Conservation (phyloP, 129 eudicot species). For the Solidago caesia region DNA sequence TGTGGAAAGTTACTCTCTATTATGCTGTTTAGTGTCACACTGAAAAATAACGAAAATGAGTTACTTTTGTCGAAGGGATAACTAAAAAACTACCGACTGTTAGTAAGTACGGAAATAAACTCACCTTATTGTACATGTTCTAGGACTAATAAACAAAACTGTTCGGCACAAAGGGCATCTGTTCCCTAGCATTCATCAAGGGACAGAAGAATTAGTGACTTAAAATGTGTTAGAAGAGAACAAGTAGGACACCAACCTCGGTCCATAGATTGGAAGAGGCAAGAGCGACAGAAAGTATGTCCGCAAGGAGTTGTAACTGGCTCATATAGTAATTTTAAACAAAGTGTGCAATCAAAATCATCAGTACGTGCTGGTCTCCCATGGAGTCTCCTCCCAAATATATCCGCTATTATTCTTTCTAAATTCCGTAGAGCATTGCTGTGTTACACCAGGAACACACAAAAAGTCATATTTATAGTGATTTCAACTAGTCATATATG, state of each 20-base stretch:
- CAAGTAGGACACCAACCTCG: constrained; percentile 49
- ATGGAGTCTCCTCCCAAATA: constrained; percentile 45
- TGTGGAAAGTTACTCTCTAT: constrained; percentile 83
- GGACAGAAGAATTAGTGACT: constrained; percentile 15
- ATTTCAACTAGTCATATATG: neutral
- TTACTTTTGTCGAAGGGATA: neutral
- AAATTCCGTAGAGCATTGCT: constrained; percentile 68
- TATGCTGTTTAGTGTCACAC: constrained; percentile 91
- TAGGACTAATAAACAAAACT: constrained; percentile 76
- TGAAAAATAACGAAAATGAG: constrained; percentile 22
- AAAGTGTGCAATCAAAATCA: constrained; percentile 94
- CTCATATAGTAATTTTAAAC: constrained; percentile 80
- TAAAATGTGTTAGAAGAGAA: neutral
- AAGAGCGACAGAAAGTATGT: constrained; percentile 92
- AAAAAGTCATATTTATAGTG: neutral
- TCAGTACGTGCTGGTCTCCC: constrained; percentile 60
- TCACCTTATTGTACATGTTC: constrained; percentile 88
- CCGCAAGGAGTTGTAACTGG: constrained; percentile 99
- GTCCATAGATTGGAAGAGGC: constrained; percentile 95
- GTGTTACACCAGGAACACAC: constrained; percentile 24
- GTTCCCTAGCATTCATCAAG: constrained; percentile 59
- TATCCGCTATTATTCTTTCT: constrained; percentile 41
- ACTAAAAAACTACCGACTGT: neutral
- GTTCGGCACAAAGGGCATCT: constrained; percentile 96
- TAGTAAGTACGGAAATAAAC: constrained; percentile 22